Conservation (phyloP, 257 asterid species). For the Rhazya stricta region DNA sequence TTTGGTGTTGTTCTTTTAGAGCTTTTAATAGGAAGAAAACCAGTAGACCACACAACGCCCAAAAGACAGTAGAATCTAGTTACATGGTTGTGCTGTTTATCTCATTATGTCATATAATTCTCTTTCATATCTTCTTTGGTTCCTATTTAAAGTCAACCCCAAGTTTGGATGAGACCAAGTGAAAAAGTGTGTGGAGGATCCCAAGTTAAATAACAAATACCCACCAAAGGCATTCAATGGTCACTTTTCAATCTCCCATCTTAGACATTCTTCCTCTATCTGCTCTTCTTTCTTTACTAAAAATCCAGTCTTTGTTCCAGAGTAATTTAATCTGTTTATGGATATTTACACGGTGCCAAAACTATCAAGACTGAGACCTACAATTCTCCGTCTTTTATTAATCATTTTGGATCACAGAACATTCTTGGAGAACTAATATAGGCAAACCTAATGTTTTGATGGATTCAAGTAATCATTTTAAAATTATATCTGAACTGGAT, state of each 20-base stretch:
- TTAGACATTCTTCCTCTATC: neutral
- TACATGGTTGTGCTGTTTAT: slow-evolving; percentile 53
- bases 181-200: slow-evolving; percentile 85
- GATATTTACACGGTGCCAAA: no score
- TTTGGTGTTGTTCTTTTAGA: slow-evolving; percentile 81
- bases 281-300: neutral
- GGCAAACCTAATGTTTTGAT: no score
- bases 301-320: neutral
- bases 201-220: slow-evolving; percentile 61
- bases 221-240: slow-evolving; percentile 94
- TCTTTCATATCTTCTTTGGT: neutral
- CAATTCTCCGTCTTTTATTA: no score
- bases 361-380: no score
- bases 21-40: slow-evolving; percentile 78
- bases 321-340: no score
- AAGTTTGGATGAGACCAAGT: slow-evolving; percentile 88
- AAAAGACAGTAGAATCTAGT: slow-evolving; percentile 88
- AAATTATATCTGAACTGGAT: no score
- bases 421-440: no score
- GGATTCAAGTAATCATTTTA: no score
- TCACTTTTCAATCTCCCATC: slow-evolving; percentile 10
- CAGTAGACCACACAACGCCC: slow-evolving; percentile 94
- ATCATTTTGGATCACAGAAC: no score
- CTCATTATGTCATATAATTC: neutral
- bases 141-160: slow-evolving; percentile 65